Evolutionary conservation across 2,329 filamentous ascomycete species (phyloP).

Genomic region (Ascosphaera aggregata): DNA sequence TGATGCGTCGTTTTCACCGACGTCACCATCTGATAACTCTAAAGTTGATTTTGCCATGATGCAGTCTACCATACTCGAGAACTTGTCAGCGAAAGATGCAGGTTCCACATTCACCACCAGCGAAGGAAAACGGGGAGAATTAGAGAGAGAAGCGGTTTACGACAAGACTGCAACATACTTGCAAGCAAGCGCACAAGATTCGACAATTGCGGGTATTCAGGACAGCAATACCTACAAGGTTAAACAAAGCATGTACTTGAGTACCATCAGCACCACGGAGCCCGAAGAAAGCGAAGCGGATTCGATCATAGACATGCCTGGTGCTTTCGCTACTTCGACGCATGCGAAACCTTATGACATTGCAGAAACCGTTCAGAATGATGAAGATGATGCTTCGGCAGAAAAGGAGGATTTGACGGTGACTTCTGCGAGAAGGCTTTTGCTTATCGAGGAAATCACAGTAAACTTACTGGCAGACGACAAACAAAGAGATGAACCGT

Average conservation of each 20-base stretch:
- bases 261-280: slow-evolving; percentile 28
- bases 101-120: no score
- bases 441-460: slow-evolving; percentile 13
- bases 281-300: slow-evolving; percentile 6
- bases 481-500: background rate
- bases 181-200: background rate
- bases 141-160: background rate
- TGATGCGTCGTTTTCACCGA: slow-evolving; percentile 7
- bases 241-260: slow-evolving; percentile 30
- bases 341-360: background rate
- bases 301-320: slow-evolving; percentile 17
- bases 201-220: background rate
- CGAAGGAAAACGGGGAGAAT: background rate
- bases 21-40: slow-evolving; percentile 8
- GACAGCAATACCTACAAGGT: background rate
- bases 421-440: slow-evolving; percentile 12
- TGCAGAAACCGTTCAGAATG: no score
- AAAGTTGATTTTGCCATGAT: slow-evolving; percentile 13
- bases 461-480: slow-evolving; percentile 4
- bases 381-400: slow-evolving; percentile 1
- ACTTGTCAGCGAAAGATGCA: background rate
- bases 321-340: slow-evolving; percentile 7
- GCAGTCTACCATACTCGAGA: slow-evolving; percentile 16
- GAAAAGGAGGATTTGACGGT: slow-evolving; percentile 7
- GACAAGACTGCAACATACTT: background rate